phyloP scores from a whole-genome alignment of 352 stramenopile genomes.

The Phytophthora podocarpi region DNA sequence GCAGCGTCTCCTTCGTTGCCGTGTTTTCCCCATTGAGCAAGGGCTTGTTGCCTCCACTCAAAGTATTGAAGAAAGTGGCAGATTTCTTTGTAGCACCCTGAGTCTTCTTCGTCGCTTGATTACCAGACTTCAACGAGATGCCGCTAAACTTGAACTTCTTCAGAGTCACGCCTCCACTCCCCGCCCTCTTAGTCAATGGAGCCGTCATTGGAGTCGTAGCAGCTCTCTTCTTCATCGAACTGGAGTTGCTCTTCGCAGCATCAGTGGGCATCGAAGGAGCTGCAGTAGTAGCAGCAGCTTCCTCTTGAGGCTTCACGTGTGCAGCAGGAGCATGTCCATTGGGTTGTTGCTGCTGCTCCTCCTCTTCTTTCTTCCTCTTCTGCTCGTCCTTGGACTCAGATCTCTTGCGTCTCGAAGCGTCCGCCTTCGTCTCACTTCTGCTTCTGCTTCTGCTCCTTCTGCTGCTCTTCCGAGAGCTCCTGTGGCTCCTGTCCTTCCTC shows the following conservation, averaged over 20 bases:
- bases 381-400: constrained; percentile 33
- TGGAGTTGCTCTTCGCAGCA: not conserved
- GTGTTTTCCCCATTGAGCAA: constrained; percentile 21
- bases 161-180: constrained; percentile 15
- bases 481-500: constrained; percentile 14
- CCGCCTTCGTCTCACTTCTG: constrained; percentile 13
- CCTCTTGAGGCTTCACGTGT: not conserved
- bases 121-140: constrained; percentile 65
- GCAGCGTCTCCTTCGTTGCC: constrained; percentile 43
- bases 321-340: not conserved
- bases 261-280: not conserved
- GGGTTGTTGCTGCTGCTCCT: not conserved
- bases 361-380: not conserved
- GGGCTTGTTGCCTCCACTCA: constrained; percentile 16
- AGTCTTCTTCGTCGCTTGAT: constrained; percentile 18
- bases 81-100: constrained; percentile 23
- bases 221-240: constrained; percentile 9
- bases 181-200: constrained; percentile 1
- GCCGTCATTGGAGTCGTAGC: constrained; percentile 16
- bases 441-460: constrained; percentile 27
- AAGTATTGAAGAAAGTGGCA: constrained; percentile 25
- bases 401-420: constrained; percentile 8
- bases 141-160: constrained; percentile 75
- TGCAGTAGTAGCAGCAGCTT: not conserved
- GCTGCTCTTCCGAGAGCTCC: constrained; percentile 28